These are phyloP conservation scores for Puccinia polysora DNA, from an alignment of 1,284 basidiomycete species.

Conservation along the genomic window DNA sequence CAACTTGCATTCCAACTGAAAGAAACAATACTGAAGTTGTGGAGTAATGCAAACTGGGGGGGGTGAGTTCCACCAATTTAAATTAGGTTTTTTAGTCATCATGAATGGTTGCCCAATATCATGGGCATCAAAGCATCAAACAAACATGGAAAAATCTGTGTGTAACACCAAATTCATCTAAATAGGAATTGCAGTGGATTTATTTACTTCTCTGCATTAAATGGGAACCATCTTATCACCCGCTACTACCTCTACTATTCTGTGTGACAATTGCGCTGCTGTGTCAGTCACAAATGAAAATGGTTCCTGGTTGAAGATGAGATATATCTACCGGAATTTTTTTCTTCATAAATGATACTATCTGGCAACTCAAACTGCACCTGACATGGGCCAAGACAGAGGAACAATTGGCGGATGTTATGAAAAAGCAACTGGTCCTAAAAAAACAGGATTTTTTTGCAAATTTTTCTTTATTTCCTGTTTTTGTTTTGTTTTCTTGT, in stretches of 20 bases:
- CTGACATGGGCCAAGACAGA: background rate
- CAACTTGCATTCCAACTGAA: background rate
- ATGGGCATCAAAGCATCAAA: background rate
- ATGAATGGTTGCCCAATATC: background rate
- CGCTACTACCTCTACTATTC: too few species aligned
- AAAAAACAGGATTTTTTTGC: too few species aligned
- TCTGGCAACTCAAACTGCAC: background rate
- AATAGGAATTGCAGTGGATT: background rate
- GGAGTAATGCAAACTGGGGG: background rate
- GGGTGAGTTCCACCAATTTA: background rate
- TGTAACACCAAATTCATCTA: background rate
- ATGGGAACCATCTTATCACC: background rate
- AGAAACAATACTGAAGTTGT: background rate
- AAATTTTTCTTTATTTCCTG: too few species aligned
- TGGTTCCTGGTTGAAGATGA: background rate
- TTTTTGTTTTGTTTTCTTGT: too few species aligned
- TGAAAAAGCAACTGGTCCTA: background rate
- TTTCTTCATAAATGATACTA: background rate
- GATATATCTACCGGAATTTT: background rate
- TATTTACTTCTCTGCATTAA: background rate
- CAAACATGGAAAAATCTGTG: background rate
- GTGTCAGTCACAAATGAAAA: background rate
- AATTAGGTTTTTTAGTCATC: background rate
- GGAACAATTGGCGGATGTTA: background rate
- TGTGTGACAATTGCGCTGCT: background rate